phyloP scores from a whole-genome alignment of 2,329 filamentous ascomycete species.

The Myrmaecium sp. region DNA sequence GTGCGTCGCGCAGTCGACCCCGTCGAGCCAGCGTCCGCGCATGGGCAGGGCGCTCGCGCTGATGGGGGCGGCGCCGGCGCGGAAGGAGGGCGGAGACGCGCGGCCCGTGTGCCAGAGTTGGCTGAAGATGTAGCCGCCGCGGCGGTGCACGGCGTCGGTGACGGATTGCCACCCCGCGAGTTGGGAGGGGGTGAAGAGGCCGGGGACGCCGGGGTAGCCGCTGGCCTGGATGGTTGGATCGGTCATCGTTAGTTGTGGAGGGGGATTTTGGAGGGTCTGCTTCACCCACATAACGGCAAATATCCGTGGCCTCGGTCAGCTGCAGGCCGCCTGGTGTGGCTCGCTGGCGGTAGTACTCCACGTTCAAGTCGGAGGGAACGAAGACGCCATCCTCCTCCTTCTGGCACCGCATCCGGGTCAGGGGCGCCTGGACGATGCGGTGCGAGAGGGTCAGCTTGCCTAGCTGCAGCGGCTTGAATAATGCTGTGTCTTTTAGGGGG shows the following conservation, averaged over 20 bases:
- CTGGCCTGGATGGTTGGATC: slow-evolving; percentile 8
- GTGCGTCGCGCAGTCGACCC: slow-evolving; percentile 12
- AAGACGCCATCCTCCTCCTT: slow-evolving; percentile 14
- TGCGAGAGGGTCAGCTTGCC: slow-evolving; percentile 7
- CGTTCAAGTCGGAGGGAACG: slow-evolving; percentile 13
- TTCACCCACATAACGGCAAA: slow-evolving; percentile 14
- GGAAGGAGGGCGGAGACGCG: slow-evolving; percentile 21
- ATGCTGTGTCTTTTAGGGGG: slow-evolving; percentile 14
- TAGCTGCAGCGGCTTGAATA: slow-evolving; percentile 17
- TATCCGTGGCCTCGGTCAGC: slow-evolving; percentile 19
- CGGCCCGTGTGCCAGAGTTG: slow-evolving; percentile 13
- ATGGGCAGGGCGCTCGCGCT: slow-evolving; percentile 17
- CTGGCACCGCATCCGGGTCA: slow-evolving; percentile 5
- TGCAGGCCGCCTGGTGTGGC: slow-evolving; percentile 17
- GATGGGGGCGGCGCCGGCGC: slow-evolving; percentile 14
- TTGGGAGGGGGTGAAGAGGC: slow-evolving; percentile 14
- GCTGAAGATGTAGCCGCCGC: slow-evolving; percentile 15
- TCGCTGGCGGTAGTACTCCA: slow-evolving; percentile 17
- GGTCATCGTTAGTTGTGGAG: not conserved
- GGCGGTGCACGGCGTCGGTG: slow-evolving; percentile 16
- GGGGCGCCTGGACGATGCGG: slow-evolving; percentile 4
- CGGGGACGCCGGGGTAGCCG: slow-evolving; percentile 14
- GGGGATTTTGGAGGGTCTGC: not conserved
- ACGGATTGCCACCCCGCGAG: slow-evolving; percentile 17
- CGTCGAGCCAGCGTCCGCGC: slow-evolving; percentile 22